Evolutionary conservation across 2,329 filamentous ascomycete species (phyloP).

Genomic region (Ascochyta koolunga): DNA sequence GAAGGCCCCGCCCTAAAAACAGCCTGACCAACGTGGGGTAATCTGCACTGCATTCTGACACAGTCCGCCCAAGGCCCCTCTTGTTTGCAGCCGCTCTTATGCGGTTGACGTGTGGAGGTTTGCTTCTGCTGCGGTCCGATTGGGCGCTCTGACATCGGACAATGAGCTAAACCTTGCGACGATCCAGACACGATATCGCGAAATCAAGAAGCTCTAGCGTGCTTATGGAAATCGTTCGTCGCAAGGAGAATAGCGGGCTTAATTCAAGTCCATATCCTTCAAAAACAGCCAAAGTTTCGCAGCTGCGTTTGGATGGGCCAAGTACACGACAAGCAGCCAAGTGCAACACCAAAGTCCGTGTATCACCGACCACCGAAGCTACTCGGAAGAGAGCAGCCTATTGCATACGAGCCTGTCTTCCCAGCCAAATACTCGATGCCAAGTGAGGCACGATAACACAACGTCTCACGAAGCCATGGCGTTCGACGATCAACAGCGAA

Average conservation of each 20-base stretch:
- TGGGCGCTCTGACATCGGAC: constrained; percentile 35
- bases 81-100: constrained; percentile 24
- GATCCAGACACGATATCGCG: constrained; percentile 23
- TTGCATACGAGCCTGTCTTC: neutral
- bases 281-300: neutral
- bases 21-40: constrained; percentile 33
- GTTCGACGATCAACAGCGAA: constrained; percentile 24
- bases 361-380: neutral
- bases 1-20: constrained; percentile 17
- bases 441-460: neutral
- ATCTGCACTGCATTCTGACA: constrained; percentile 25
- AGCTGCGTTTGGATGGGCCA: neutral
- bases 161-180: constrained; percentile 27
- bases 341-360: constrained; percentile 3
- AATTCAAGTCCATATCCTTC: neutral
- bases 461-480: constrained; percentile 20
- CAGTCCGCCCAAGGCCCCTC: constrained; percentile 18
- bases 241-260: neutral
- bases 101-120: constrained; percentile 30
- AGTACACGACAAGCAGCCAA: constrained; percentile 7
- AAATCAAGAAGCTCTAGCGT: constrained; percentile 4
- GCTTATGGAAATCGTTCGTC: constrained; percentile 18
- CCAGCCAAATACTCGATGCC: neutral
- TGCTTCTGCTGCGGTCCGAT: constrained; percentile 28
- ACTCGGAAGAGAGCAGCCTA: neutral